phyloP scores from a whole-genome alignment of 1,139 yeast species.

The Suhomyces taliae region DNA sequence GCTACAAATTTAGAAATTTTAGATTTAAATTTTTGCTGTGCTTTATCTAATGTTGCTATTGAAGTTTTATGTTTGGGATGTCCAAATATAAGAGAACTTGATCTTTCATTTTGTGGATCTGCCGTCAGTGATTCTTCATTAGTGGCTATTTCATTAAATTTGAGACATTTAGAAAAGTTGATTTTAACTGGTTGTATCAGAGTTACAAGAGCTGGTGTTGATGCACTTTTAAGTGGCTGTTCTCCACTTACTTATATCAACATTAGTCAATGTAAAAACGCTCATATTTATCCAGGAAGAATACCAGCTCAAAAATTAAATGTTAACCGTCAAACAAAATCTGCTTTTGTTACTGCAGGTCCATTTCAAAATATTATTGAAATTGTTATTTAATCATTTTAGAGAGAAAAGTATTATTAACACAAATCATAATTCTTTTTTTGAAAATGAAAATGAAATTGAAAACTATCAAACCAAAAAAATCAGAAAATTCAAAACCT shows the following conservation, averaged over 20 bases:
- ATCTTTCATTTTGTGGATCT: slow-evolving; percentile 73
- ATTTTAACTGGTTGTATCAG: slow-evolving; percentile 68
- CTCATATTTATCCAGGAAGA: slow-evolving; percentile 56
- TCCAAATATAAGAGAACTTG: slow-evolving; percentile 51
- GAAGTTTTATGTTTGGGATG: slow-evolving; percentile 68
- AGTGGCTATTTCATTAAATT: slow-evolving; percentile 58
- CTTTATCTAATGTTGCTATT: slow-evolving; percentile 65
- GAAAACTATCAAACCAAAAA: no score
- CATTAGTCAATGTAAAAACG: slow-evolving; percentile 69
- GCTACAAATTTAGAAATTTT: slow-evolving; percentile 57
- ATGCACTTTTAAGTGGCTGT: slow-evolving; percentile 59
- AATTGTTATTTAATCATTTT: slow-evolving; percentile 41
- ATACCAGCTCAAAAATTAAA: slow-evolving; percentile 56
- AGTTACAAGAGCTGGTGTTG: slow-evolving; percentile 74
- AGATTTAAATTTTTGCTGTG: slow-evolving; percentile 73
- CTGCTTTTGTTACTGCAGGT: slow-evolving; percentile 60
- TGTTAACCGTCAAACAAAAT: slow-evolving; percentile 50
- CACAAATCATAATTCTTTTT: no score
- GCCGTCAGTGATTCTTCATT: slow-evolving; percentile 75
- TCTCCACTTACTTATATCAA: slow-evolving; percentile 55
- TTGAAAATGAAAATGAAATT: no score
- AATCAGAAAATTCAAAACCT: no score
- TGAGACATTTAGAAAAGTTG: slow-evolving; percentile 48
- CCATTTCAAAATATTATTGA: slow-evolving; percentile 56
- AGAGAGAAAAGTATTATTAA: neutral